A percentile compares a stretch with the other conserved stretches of the same genome.
phyloP scores from a whole-genome alignment of 2,329 filamentous ascomycete genomes.

The Phyllosticta capitalensis region DNA sequence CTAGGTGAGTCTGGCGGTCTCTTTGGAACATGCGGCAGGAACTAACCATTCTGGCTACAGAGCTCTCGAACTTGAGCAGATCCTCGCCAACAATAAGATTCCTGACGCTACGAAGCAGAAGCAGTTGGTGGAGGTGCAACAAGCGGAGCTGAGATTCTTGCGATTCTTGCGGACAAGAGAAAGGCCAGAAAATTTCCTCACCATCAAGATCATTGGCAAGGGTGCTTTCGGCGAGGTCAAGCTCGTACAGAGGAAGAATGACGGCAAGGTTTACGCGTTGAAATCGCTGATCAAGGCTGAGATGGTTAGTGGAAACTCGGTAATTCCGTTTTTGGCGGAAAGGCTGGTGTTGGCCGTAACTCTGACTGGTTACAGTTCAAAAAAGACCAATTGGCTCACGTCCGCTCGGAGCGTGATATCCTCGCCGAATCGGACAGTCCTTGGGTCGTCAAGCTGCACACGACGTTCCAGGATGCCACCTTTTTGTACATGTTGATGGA shows the following conservation, averaged over 20 bases:
- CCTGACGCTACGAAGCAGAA: slow-evolving; percentile 69
- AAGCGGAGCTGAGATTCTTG: slow-evolving; percentile 84
- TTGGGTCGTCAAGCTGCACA: slow-evolving; percentile 97
- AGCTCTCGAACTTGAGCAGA: slow-evolving; percentile 84
- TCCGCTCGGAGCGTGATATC: slow-evolving; percentile 95
- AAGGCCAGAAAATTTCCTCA: slow-evolving; percentile 87
- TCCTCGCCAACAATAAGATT: slow-evolving; percentile 67
- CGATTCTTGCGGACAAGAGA: slow-evolving; percentile 91
- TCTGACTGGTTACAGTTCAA: slow-evolving; percentile 53
- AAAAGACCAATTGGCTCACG: slow-evolving; percentile 95
- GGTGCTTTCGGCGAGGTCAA: slow-evolving; percentile 98
- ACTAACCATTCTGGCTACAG: slow-evolving; percentile 39
- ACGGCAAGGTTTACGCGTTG: slow-evolving; percentile 95
- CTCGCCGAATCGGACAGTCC: slow-evolving; percentile 98
- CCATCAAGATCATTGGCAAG: slow-evolving; percentile 97
- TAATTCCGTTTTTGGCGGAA: background rate
- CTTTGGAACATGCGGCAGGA: background rate
- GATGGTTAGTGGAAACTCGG: slow-evolving; percentile 48
- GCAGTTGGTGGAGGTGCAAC: slow-evolving; percentile 74
- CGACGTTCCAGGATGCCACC: slow-evolving; percentile 91
- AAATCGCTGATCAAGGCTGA: slow-evolving; percentile 98
- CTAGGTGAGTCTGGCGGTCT: slow-evolving; percentile 55
- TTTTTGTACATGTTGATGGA: slow-evolving; percentile 99
- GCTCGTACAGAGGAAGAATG: slow-evolving; percentile 89
- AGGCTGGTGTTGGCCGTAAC: background rate